Base-by-base conservation (phyloP, 2,329 filamentous ascomycete species). In the Cytospora chrysosperma region DNA sequence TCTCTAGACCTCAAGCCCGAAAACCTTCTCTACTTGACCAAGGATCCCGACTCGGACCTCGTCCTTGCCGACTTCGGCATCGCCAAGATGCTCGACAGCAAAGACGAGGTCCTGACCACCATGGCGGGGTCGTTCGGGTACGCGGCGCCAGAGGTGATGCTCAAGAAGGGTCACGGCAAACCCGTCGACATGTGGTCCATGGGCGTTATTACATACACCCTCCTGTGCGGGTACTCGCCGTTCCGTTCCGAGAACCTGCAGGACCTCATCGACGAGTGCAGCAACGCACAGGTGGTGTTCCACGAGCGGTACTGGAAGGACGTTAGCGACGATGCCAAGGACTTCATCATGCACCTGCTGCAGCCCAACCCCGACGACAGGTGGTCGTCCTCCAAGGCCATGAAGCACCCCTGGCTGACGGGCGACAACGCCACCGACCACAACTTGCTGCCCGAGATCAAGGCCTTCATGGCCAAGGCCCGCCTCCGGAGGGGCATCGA, bases 91-190 rank as follows among this genome's bases (percentile, higher is more conserved):
- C 85, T 99, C 40, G 93, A 97, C 74, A 91, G 84, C 69, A 91
- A 93, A 70, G 88, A 93, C 68, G 93, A 96, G 72, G 92, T 97
- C 52, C 85, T 99, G 67, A 98, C 93, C 69, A 98, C 93, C 58
- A 99, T 99, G 95, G 95, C 95, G 51, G 95, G 95, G 51, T 98
- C 95, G 0, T 98, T 99, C 74, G 95, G 95, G 61, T 99, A 99
- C 73, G 95, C 95, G 24, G 95, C 95, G 1, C 95, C 95, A 10
- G 95, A 99, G 76, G 93, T 99, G 65, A 99, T 99, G 95, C 83
- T 97, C 68, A 97, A 97, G 82, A 88, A 92, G 73, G 95, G 95
- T 24, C 96, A 99, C 75, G 95, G 95, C 75, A 99, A 98, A 78
- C 92, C 95, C 5, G 95, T 98, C 37, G 95, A 99, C 75, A 97